Evolutionary conservation across 1,139 yeast genomes (phyloP), one percentile per base, ranked within the genome.

Genomic region (Pneumocystis sp.): DNA sequence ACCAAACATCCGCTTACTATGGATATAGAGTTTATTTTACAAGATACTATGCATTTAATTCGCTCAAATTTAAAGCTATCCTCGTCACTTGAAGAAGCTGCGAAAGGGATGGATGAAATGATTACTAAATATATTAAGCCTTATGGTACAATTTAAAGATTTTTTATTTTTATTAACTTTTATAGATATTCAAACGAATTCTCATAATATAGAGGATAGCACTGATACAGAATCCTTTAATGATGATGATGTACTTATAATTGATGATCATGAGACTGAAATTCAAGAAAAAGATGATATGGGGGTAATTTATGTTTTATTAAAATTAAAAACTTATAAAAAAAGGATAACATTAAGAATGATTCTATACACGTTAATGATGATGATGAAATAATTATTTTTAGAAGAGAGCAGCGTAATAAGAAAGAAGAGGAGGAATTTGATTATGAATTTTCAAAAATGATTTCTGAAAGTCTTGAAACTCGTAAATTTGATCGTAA

Each of bases 1-100:
- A 82, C 87, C 63, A 90, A 90, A 72, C 75, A 75, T 8, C 80
- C 77, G 62, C 88, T 88, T 44, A 91, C 96, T 0, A 77, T 81
- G 69, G 96, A 88, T 63, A 76, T 83, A 3, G 82, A 82, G 65
- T 84, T 84, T 70, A 81, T 44, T 81, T 81, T 68, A 75, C 74
- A 1, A 66, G 57, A 50, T 50, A 50, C 57, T 12, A 50, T 50
- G 8, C 57, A 6, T 50, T 50, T 50, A 12, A 25, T 50, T 50
- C 57, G 57, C 10, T 29, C 57, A 50, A 50, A 50, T 50, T 50
- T 50, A 29, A 50, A 25, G 7, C n/a, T 50, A 15, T 17, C 31
- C 10, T 50, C 57, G 8, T 50, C 57, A 15, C 73, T 70, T 25
- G 65, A 67, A 15, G 68, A 72, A 7, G 74, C 70, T 19, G 70